Percentiles rank a stretch among this genome's conserved stretches.
Evolutionary conservation across 2,329 filamentous ascomycete genomes (phyloP).

Genomic region (Alternaria ventricosa): DNA sequence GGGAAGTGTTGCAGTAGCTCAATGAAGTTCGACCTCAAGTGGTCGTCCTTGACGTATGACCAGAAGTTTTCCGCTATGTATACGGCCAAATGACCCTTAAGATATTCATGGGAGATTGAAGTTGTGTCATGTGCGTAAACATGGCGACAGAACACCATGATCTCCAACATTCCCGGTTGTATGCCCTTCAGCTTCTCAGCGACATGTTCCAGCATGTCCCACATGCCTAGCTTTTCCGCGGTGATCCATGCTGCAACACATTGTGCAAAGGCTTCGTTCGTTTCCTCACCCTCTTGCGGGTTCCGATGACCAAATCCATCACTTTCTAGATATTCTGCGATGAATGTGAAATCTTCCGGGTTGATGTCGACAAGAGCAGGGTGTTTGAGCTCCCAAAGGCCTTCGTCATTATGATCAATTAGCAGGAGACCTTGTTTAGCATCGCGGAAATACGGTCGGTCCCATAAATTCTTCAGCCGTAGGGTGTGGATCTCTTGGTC

Average conservation of each 20-base stretch:
- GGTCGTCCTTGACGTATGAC: constrained; percentile 16
- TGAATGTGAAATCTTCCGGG: constrained; percentile 28
- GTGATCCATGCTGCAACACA: constrained; percentile 32
- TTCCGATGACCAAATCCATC: constrained; percentile 26
- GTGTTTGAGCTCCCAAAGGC: constrained; percentile 23
- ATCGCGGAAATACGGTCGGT: constrained; percentile 24
- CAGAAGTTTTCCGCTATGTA: constrained; percentile 31
- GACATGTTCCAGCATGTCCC: constrained; percentile 36
- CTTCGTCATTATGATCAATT: constrained; percentile 17
- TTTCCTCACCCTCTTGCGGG: constrained; percentile 20
- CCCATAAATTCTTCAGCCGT: constrained; percentile 19
- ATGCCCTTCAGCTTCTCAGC: constrained; percentile 24
- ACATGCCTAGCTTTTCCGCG: constrained; percentile 28
- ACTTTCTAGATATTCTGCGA: constrained; percentile 34
- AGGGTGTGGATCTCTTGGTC: constrained; percentile 11
- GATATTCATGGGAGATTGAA: neutral
- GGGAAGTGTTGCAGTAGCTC: constrained; percentile 18
- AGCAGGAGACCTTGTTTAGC: constrained; percentile 7
- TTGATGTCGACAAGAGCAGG: constrained; percentile 22
- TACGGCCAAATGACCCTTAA: constrained; percentile 24
- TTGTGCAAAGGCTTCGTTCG: constrained; percentile 17
- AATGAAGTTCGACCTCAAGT: constrained; percentile 12
- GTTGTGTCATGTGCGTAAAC: constrained; percentile 16
- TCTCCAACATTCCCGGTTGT: constrained; percentile 8
- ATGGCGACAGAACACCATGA: constrained; percentile 19